Evolutionary conservation across 768 basidiomycete genomes (phyloP).

Genomic region (Phlegmacium glaucopus): DNA sequence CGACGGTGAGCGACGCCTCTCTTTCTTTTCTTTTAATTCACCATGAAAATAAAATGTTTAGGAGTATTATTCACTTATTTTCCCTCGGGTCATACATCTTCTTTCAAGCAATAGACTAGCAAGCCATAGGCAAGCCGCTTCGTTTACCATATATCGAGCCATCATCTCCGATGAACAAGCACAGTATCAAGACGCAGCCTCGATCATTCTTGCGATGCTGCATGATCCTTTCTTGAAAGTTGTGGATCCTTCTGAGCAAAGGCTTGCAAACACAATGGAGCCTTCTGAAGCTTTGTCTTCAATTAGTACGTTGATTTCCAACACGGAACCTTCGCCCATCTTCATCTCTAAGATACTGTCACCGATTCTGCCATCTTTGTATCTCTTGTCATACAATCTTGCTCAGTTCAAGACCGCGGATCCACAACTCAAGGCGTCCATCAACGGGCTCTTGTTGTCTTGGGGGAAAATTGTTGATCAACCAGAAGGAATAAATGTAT

Average conservation of each 20-base stretch:
- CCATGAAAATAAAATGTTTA: slow-evolving; percentile 22
- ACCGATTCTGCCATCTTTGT: slow-evolving; percentile 65
- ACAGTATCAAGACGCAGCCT: slow-evolving; percentile 26
- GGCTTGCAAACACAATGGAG: slow-evolving; percentile 2
- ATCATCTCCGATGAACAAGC: slow-evolving; percentile 36
- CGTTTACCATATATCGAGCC: slow-evolving; percentile 68
- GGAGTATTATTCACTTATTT: slow-evolving; percentile 58
- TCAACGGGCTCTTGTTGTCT: slow-evolving; percentile 58
- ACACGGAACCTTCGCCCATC: slow-evolving; percentile 75
- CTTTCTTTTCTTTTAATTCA: neutral
- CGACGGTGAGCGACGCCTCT: slow-evolving; percentile 44
- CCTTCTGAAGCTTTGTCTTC: slow-evolving; percentile 44
- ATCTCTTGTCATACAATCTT: slow-evolving; percentile 57
- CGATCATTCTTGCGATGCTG: slow-evolving; percentile 42
- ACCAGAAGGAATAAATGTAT: slow-evolving; percentile 46
- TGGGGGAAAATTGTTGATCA: slow-evolving; percentile 70
- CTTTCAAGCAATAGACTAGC: slow-evolving; percentile 40
- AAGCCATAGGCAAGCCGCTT: slow-evolving; percentile 55
- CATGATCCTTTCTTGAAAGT: slow-evolving; percentile 47
- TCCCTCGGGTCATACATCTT: slow-evolving; percentile 53
- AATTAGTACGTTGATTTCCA: slow-evolving; percentile 57
- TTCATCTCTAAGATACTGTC: slow-evolving; percentile 62
- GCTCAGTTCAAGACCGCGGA: slow-evolving; percentile 57
- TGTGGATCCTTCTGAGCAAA: slow-evolving; percentile 3
- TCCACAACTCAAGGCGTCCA: slow-evolving; percentile 55